Percentiles rank a stretch among this genome's conserved stretches.
Evolutionary conservation across 257 asterid genomes (phyloP).

Genomic region (Nicotiana attenuata): DNA sequence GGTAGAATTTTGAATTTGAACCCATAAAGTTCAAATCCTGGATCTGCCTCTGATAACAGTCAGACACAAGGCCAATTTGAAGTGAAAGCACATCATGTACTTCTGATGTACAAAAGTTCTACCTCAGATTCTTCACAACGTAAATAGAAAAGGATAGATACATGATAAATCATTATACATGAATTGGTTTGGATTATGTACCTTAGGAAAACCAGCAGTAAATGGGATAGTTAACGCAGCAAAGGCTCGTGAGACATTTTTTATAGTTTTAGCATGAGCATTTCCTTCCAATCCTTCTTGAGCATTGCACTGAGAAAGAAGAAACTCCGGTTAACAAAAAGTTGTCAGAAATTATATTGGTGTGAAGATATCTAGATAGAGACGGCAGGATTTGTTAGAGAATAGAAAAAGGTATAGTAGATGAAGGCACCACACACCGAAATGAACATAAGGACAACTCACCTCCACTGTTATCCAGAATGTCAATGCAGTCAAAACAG

Average conservation of each 20-base stretch:
- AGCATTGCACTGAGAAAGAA: constrained; percentile 51
- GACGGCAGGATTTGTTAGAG: background rate
- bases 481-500: constrained; percentile 76
- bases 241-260: constrained; percentile 67
- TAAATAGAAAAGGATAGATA: background rate
- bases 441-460: constrained; percentile 10
- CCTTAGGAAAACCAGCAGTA: constrained; percentile 75
- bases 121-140: background rate
- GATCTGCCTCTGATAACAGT: background rate
- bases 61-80: background rate
- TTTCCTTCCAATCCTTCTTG: constrained; percentile 96
- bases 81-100: background rate
- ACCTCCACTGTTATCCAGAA: constrained; percentile 96
- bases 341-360: constrained; percentile 1
- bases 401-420: background rate
- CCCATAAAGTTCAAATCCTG: too few relatives aligned
- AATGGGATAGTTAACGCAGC: constrained; percentile 71
- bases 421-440: background rate
- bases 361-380: background rate
- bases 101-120: background rate
- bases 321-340: background rate
- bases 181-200: constrained; percentile 18
- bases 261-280: constrained; percentile 52
- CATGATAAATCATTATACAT: background rate
- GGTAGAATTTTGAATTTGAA: too few relatives aligned